phyloP scores from a whole-genome alignment of 1,139 yeast genomes.

The Magnusiomyces tetraspermus region DNA sequence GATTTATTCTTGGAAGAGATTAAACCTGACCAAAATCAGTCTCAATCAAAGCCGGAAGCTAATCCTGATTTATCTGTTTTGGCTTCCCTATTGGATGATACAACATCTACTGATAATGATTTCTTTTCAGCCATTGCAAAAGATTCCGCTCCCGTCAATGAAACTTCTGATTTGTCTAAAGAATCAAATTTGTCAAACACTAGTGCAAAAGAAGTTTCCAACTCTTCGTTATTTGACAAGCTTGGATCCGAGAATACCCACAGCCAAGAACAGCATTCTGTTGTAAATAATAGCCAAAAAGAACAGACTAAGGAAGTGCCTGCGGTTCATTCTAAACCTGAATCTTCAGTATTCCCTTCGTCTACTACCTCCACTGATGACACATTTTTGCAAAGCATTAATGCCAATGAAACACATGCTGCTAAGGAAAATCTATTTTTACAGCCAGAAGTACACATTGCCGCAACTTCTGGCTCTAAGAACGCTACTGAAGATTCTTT shows the following conservation, averaged over 20 bases:
- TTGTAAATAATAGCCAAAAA: neutral
- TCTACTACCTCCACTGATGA: neutral
- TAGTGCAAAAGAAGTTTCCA: neutral
- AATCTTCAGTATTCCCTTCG: neutral
- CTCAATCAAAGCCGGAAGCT: neutral
- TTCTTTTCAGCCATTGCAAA: neutral
- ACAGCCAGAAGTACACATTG: too few relatives aligned
- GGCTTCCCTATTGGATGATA: slow-evolving; percentile 1
- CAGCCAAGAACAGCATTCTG: neutral
- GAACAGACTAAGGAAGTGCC: too few relatives aligned
- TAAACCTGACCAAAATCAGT: neutral
- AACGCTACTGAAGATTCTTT: neutral
- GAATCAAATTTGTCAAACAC: too few relatives aligned
- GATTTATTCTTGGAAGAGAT: neutral
- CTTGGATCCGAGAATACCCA: neutral
- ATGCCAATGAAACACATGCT: neutral
- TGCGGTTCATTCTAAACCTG: neutral
- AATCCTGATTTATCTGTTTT: neutral
- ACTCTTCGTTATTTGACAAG: slow-evolving; percentile 1
- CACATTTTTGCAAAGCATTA: neutral
- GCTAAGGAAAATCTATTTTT: too few relatives aligned
- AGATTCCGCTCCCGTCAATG: neutral
- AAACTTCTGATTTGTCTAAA: neutral
- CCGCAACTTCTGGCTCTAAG: too few relatives aligned
- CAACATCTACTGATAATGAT: neutral